phyloP scores from a whole-genome alignment of 2,329 filamentous ascomycete species.

The Dothiorella sarmentorum region DNA sequence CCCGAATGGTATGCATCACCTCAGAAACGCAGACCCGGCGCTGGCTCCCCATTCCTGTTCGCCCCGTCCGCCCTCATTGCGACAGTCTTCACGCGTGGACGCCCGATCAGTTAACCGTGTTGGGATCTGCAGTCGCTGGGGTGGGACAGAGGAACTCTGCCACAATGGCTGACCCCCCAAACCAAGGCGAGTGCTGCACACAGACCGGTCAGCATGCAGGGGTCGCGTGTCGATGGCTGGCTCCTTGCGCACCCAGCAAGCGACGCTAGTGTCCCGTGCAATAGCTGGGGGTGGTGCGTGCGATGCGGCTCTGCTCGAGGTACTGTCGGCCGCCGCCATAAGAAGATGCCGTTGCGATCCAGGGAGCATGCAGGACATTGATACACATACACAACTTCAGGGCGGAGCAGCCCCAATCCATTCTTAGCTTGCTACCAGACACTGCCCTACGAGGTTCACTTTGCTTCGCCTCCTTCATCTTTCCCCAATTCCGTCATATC shows the following conservation, averaged over 20 bases:
- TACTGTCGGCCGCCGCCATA: conserved; percentile 11
- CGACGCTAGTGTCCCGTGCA: conserved; percentile 14
- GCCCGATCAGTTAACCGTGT: conserved; percentile 10
- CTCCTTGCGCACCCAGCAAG: conserved; percentile 8
- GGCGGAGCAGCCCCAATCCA: conserved; percentile 16
- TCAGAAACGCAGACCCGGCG: conserved; percentile 1
- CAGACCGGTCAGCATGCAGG: conserved; percentile 20
- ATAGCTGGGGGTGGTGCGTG: not conserved
- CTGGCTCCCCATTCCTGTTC: conserved; percentile 4
- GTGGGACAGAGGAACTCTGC: conserved; percentile 16
- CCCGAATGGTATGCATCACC: not conserved
- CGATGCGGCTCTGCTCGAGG: conserved; percentile 17
- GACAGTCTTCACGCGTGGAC: conserved; percentile 6
- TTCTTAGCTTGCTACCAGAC: conserved; percentile 8
- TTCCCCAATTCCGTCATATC: conserved; percentile 2
- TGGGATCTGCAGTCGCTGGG: conserved; percentile 7
- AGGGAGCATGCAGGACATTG: conserved; percentile 9
- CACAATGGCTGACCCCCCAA: conserved; percentile 15
- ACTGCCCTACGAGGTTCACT: conserved; percentile 8
- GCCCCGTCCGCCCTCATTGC: conserved; percentile 10
- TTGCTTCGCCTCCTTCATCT: conserved; percentile 12
- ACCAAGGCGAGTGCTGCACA: not conserved
- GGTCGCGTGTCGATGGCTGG: conserved; percentile 17
- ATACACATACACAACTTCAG: conserved; percentile 16
- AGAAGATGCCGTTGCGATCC: conserved; percentile 14